Evolutionary conservation across 2,329 filamentous ascomycete species (phyloP).

Genomic region (Magnaporthiopsis poae): DNA sequence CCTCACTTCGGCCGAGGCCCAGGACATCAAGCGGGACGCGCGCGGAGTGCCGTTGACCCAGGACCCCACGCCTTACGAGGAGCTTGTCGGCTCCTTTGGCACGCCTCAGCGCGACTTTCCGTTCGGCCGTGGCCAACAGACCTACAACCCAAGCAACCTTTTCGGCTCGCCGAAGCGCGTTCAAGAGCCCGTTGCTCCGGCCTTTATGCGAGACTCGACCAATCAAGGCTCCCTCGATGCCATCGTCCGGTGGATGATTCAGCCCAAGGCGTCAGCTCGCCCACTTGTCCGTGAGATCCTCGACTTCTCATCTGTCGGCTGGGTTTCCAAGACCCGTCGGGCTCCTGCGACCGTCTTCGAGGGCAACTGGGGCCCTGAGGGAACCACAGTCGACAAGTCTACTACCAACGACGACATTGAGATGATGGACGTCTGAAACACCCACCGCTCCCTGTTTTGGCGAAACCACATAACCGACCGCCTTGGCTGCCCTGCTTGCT

Average conservation of each 20-base stretch:
- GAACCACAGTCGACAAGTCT: slow-evolving; percentile 24
- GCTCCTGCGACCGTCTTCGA: slow-evolving; percentile 92
- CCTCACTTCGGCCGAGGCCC: slow-evolving; percentile 60
- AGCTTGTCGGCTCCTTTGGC: neutral
- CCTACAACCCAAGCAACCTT: slow-evolving; percentile 29
- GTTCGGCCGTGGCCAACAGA: slow-evolving; percentile 15
- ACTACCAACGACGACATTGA: slow-evolving; percentile 37
- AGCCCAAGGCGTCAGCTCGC: slow-evolving; percentile 60
- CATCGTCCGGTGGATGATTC: slow-evolving; percentile 81
- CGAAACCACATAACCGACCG: slow-evolving; percentile 8
- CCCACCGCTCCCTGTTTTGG: slow-evolving; percentile 11
- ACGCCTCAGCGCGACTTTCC: slow-evolving; percentile 12
- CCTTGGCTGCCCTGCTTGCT: slow-evolving; percentile 6
- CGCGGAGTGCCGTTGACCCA: slow-evolving; percentile 1
- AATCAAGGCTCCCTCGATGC: slow-evolving; percentile 70
- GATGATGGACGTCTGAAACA: slow-evolving; percentile 47
- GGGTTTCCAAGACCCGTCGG: slow-evolving; percentile 67
- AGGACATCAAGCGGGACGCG: slow-evolving; percentile 4
- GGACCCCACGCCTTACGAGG: slow-evolving; percentile 6
- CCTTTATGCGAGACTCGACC: slow-evolving; percentile 74
- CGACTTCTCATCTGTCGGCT: slow-evolving; percentile 61
- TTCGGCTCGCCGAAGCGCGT: slow-evolving; percentile 40
- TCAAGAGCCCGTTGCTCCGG: slow-evolving; percentile 55
- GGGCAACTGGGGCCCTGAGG: slow-evolving; percentile 80
- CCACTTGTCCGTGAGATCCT: slow-evolving; percentile 69